Evolutionary conservation across 768 basidiomycete species (phyloP).

Genomic region (Kwoniella europaea): DNA sequence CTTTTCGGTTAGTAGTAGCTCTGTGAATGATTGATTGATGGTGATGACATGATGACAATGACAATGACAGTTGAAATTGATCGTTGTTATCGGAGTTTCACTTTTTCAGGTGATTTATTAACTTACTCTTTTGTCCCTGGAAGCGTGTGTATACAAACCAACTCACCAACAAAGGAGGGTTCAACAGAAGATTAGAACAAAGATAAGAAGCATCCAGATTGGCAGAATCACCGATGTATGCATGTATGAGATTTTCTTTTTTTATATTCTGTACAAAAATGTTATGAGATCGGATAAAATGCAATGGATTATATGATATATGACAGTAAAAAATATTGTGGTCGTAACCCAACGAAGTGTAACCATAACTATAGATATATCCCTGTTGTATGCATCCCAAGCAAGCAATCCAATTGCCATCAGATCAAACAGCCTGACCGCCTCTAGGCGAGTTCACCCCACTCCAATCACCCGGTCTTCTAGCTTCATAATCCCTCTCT

Average conservation of each 20-base stretch:
- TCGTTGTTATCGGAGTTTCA: neutral
- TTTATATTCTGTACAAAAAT: neutral
- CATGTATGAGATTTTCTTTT: neutral
- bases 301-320: neutral
- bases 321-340: no score
- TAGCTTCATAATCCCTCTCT: constrained; percentile 49
- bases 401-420: neutral
- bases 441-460: neutral
- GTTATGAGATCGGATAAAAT: neutral
- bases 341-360: no score
- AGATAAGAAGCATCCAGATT: neutral
- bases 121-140: constrained; percentile 16
- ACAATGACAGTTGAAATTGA: neutral
- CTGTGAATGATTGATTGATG: neutral
- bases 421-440: neutral
- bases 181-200: neutral
- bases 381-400: neutral
- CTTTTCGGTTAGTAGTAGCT: neutral
- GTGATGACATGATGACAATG: neutral
- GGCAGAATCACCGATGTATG: neutral
- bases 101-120: neutral
- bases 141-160: neutral
- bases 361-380: neutral
- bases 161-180: constrained; percentile 2
- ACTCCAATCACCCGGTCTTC: constrained; percentile 43